These are phyloP conservation scores for Cutaneotrichosporon sp. DNA, from an alignment of 1,284 basidiomycete genomes.

Conservation along the genomic window DNA sequence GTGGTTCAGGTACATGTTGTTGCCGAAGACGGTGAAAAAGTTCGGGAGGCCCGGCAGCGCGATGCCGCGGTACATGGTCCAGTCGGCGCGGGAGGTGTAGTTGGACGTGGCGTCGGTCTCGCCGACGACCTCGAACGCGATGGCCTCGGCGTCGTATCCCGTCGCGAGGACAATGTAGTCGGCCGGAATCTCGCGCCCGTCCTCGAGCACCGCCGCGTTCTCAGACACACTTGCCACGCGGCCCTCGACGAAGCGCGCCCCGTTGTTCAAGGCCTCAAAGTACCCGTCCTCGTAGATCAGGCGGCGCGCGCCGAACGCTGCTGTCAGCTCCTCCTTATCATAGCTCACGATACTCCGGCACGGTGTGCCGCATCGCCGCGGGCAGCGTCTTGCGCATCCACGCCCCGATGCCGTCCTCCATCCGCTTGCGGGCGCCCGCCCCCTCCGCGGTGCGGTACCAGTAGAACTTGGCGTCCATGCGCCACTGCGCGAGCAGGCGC, in stretches of 20 bases:
- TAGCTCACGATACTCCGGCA: constrained; percentile 13
- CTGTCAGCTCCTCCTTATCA: background rate
- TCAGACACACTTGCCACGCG: constrained; percentile 7
- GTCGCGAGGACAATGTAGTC: constrained; percentile 28
- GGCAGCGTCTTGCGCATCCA: constrained; percentile 7
- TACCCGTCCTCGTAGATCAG: constrained; percentile 33
- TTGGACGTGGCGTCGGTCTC: constrained; percentile 3
- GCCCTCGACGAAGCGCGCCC: constrained; percentile 25
- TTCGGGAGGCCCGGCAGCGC: constrained; percentile 32
- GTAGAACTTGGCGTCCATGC: constrained; percentile 20
- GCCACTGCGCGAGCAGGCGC: constrained; percentile 1
- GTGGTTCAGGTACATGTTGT: constrained; percentile 34
- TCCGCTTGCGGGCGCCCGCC: constrained; percentile 1
- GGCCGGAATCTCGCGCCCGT: constrained; percentile 23
- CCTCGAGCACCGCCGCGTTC: constrained; percentile 20
- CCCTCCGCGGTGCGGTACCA: constrained; percentile 12
- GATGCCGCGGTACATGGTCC: constrained; percentile 19
- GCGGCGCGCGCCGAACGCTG: constrained; percentile 35
- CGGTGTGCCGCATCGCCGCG: constrained; percentile 3
- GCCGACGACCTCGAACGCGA: constrained; percentile 8
- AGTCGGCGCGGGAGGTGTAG: constrained; percentile 13
- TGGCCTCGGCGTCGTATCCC: constrained; percentile 13
- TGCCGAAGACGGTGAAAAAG: constrained; percentile 32
- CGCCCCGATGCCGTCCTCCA: background rate
- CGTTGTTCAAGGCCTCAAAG: constrained; percentile 29